These are phyloP conservation scores for Aureobasidium leucospermi DNA, from an alignment of 2,329 filamentous ascomycete genomes.

Conservation along the genomic window DNA sequence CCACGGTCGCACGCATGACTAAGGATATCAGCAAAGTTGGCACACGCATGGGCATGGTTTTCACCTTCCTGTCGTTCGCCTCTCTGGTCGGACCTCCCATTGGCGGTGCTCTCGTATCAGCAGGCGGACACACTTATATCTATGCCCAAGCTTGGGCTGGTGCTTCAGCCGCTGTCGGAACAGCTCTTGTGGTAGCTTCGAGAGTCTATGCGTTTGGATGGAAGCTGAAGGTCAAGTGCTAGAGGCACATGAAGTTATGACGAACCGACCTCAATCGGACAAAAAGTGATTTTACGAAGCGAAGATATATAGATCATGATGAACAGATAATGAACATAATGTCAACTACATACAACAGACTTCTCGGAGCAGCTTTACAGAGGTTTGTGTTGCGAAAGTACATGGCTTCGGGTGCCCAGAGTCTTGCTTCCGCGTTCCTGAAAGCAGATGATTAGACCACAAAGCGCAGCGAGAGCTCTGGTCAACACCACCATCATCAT, in stretches of 20 bases:
- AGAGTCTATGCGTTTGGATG: slow-evolving; percentile 22
- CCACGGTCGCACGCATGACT: slow-evolving; percentile 36
- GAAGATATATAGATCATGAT: too few relatives aligned
- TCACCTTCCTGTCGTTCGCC: slow-evolving; percentile 37
- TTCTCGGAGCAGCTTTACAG: too few relatives aligned
- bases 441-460: too few relatives aligned
- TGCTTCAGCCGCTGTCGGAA: slow-evolving; percentile 17
- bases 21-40: slow-evolving; percentile 40
- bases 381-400: too few relatives aligned
- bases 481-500: too few relatives aligned
- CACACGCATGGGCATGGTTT: slow-evolving; percentile 42
- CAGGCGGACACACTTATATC: slow-evolving; percentile 33
- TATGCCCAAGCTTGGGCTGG: slow-evolving; percentile 39
- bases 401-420: too few relatives aligned
- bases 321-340: too few relatives aligned
- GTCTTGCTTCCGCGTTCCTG: too few relatives aligned
- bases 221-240: slow-evolving; percentile 16
- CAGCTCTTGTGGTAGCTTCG: slow-evolving; percentile 18
- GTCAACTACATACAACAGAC: too few relatives aligned
- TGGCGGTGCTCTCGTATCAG: slow-evolving; percentile 39
- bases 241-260: background rate
- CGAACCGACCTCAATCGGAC: too few relatives aligned
- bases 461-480: too few relatives aligned
- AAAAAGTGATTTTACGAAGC: too few relatives aligned
- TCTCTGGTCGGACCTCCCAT: slow-evolving; percentile 41